phyloP scores from a whole-genome alignment of 1,284 basidiomycete genomes.

The Microstroma glucosiphilum region DNA sequence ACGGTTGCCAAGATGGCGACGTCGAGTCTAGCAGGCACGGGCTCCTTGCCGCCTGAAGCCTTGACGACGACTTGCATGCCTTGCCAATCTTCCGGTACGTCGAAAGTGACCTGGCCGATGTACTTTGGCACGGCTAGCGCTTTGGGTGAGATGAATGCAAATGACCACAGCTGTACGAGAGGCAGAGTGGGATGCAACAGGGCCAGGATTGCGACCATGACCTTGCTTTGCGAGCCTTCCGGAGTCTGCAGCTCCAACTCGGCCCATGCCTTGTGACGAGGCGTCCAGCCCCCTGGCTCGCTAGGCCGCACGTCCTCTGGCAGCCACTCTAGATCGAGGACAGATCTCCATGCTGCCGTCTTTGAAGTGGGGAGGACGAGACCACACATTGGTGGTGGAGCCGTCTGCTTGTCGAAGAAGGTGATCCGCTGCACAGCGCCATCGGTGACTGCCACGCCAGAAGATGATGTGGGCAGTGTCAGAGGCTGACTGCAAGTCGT shows the following conservation, averaged over 20 bases:
- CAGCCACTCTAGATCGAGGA: background rate
- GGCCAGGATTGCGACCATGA: background rate
- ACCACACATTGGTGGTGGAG: conserved; percentile 88
- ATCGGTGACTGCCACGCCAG: conserved; percentile 17
- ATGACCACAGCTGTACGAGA: background rate
- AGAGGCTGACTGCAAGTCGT: background rate
- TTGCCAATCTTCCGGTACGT: background rate
- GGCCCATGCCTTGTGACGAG: conserved; percentile 3
- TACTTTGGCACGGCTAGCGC: background rate
- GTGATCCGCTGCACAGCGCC: conserved; percentile 60
- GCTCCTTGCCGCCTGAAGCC: background rate
- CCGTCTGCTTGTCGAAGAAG: conserved; percentile 66
- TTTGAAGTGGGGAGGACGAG: conserved; percentile 3
- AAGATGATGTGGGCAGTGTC: background rate
- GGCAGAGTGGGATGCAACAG: background rate
- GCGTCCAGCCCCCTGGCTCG: conserved; percentile 3
- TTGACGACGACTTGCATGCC: background rate
- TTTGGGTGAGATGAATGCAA: background rate
- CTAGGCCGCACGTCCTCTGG: background rate
- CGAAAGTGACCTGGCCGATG: background rate
- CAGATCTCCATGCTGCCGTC: background rate
- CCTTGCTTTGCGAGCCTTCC: background rate
- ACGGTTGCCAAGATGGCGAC: background rate
- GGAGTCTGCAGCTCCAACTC: background rate
- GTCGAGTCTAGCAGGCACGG: background rate